A percentile compares a stretch with the other conserved stretches of the same genome.
phyloP scores from a whole-genome alignment of 345 rosid genomes.

The Aquilaria malaccensis region DNA sequence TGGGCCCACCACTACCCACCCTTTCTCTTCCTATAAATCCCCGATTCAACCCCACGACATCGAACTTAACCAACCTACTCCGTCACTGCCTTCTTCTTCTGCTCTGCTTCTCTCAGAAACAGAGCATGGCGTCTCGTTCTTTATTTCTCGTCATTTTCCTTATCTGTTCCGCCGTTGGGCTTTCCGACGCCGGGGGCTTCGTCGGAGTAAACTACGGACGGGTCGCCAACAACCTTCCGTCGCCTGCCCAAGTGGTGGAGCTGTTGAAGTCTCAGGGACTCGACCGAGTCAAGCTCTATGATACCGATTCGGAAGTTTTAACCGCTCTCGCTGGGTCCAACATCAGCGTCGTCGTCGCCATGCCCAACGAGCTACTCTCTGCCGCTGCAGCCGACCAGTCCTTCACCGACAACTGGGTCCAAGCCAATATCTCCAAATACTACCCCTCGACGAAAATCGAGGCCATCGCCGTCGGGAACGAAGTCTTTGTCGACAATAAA shows the following conservation, averaged over 20 bases:
- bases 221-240: constrained; percentile 60
- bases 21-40: constrained; percentile 15
- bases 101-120: constrained; percentile 6
- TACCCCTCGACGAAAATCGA: constrained; percentile 57
- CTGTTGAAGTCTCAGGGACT: constrained; percentile 61
- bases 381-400: constrained; percentile 60
- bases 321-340: constrained; percentile 59
- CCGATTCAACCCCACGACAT: background rate
- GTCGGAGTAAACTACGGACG: constrained; percentile 91
- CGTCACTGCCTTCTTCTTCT: background rate
- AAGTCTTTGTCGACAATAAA: constrained; percentile 74
- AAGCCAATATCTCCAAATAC: constrained; percentile 46
- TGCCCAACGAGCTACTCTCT: constrained; percentile 77
- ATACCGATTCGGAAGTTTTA: constrained; percentile 60
- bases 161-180: background rate
- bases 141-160: constrained; percentile 21
- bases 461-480: constrained; percentile 88
- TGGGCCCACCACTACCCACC: background rate
- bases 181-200: constrained; percentile 36
- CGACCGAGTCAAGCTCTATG: constrained; percentile 58
- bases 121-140: constrained; percentile 21
- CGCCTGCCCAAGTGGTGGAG: constrained; percentile 60
- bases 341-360: constrained; percentile 58
- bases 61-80: background rate
- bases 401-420: constrained; percentile 78